A percentile compares a stretch with the other conserved stretches of the same genome.
Conservation (phyloP, 2,329 filamentous ascomycete species). For the Xylaria sp. region DNA sequence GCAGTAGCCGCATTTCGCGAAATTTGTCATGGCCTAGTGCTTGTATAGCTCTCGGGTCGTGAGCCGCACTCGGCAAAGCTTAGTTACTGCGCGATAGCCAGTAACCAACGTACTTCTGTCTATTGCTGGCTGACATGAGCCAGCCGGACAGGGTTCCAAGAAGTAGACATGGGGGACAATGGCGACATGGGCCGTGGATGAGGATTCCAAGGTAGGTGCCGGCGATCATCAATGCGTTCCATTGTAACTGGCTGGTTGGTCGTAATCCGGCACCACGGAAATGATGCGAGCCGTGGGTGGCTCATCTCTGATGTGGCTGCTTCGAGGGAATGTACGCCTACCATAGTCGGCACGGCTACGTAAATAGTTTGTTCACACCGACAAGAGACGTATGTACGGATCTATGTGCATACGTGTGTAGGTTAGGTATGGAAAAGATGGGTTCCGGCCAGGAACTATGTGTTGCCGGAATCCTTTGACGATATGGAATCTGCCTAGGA, state of each 20-base stretch:
- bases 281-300: conserved; percentile 28
- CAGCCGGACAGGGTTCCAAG: conserved; percentile 7
- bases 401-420: background rate
- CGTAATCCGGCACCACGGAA: conserved; percentile 30
- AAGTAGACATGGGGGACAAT: conserved; percentile 13
- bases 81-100: conserved; percentile 28
- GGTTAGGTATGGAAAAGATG: conserved; percentile 21
- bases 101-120: conserved; percentile 17
- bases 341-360: conserved; percentile 1
- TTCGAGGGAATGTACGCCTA: background rate
- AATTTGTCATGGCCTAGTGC: conserved; percentile 36
- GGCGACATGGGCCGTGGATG: conserved; percentile 2
- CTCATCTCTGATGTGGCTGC: conserved; percentile 26
- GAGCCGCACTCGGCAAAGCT: conserved; percentile 36
- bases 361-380: conserved; percentile 7
- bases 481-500: background rate
- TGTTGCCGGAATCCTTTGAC: conserved; percentile 23
- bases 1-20: conserved; percentile 16
- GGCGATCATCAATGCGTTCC: conserved; percentile 29
- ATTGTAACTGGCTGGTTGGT: conserved; percentile 17
- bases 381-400: background rate
- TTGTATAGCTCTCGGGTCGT: conserved; percentile 28
- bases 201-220: conserved; percentile 13
- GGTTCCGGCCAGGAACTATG: conserved; percentile 19
- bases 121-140: conserved; percentile 10